A percentile compares a stretch with the other conserved stretches of the same genome.
Conservation (phyloP, 306 rosid genomes). For the Gynostemma pentaphyllum region DNA sequence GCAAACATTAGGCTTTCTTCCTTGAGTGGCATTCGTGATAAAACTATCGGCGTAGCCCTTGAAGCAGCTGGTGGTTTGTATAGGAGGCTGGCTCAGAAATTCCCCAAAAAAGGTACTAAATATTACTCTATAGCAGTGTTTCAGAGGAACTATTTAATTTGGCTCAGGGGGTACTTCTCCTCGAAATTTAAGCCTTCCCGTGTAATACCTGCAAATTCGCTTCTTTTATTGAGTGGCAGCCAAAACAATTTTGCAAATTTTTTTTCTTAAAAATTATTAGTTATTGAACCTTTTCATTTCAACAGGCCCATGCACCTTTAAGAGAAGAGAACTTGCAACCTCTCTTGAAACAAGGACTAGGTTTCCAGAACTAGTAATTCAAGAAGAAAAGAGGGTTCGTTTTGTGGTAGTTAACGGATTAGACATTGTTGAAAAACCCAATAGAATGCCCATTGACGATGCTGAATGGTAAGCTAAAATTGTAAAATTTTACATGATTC, state of each 20-base stretch:
- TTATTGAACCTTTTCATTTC: not conserved
- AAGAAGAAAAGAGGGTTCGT: constrained; percentile 93
- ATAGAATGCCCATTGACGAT: constrained; percentile 42
- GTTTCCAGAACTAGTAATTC: constrained; percentile 87
- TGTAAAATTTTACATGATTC: not conserved
- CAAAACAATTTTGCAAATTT: not conserved
- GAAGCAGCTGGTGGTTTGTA: constrained; percentile 99
- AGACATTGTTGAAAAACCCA: constrained; percentile 78
- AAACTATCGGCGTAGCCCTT: constrained; percentile 91
- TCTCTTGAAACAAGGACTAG: constrained; percentile 82
- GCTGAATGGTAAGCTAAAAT: constrained; percentile 66
- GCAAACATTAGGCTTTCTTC: constrained; percentile 76
- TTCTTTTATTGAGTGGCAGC: not conserved
- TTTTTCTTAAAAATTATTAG: not conserved
- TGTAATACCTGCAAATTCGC: not conserved
- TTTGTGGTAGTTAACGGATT: constrained; percentile 92
- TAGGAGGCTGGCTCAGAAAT: constrained; percentile 82
- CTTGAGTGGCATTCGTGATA: constrained; percentile 75
- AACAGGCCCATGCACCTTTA: constrained; percentile 58
- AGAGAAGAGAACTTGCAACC: constrained; percentile 94
- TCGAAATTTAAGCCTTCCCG: not conserved
- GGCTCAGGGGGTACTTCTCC: not conserved
- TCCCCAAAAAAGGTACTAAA: constrained; percentile 69
- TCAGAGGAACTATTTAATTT: not conserved
- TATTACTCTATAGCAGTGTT: not conserved